Evolutionary conservation across 768 basidiomycete genomes (phyloP), one percentile per base, ranked within the genome.

Genomic region (Xerocomellus amylosporus): DNA sequence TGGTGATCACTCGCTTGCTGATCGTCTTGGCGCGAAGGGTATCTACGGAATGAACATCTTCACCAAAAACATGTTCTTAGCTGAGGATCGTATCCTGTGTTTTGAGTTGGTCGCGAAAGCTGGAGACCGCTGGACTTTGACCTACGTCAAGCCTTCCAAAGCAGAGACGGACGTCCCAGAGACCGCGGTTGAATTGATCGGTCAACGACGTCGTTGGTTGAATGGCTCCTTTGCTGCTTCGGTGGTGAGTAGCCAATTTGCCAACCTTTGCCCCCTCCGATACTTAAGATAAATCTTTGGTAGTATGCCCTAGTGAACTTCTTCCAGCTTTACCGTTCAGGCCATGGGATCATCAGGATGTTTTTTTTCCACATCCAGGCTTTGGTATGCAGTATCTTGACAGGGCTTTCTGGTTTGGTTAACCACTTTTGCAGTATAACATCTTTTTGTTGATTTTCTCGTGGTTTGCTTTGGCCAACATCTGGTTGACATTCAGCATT

Each of bases 131-230:
- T 98, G 96, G 96, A 90, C 88, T 2, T 74, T 98, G 64, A 84
- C 83, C 14, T 90, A 90, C 61, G 95, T 98, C 66, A 97, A 98
- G 72, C 92, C 93, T 12, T 90, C 88, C 64, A 98, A 95, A 68
- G 93, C 93, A 13, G 93, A 95, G 74, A 96, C 94, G 0, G 93
- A 95, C 76, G 93, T 96, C n/a, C 91, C 91, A 4, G 95, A 98
- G 73, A 75, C 78, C n/a, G 93, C 93, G 8, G 81, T 85, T 10
- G 95, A 98, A 67, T 75, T 98, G 54, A 98, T 98, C 69, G 89
- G 93, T 40, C 95, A 98, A 71, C 88, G 95, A 70, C 85, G 95
- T 58, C 88, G 95, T 59, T 98, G 95, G 96, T 70, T 98, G 64
- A 98, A 98, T 66, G 95, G 96, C 46, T 95, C 93, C 9, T 96